Percentiles rank a stretch among this genome's conserved stretches.
Evolutionary conservation across 208 protist genomes (phyloP).

Genomic region (Eutreptiella sp.): DNA sequence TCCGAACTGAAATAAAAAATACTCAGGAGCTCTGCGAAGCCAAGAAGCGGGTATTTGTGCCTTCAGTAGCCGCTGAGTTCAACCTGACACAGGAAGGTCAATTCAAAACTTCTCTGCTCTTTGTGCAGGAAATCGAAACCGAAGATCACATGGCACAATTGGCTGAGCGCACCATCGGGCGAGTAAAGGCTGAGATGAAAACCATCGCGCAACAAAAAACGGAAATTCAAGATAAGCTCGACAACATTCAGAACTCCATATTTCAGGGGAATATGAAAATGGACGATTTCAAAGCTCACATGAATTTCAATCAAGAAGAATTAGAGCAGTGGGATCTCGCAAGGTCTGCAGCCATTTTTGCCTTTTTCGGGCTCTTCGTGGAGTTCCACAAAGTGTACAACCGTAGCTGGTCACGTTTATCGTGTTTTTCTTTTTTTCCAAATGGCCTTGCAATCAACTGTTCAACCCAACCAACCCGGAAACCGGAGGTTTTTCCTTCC

Average conservation of each 20-base stretch:
- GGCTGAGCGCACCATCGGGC: constrained; percentile 69
- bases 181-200: constrained; percentile 49
- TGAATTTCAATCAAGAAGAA: constrained; percentile 87
- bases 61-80: too few relatives aligned
- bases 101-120: too few relatives aligned
- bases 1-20: constrained; percentile 70
- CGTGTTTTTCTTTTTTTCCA: too few relatives aligned
- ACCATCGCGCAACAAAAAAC: constrained; percentile 48
- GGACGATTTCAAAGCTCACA: constrained; percentile 73
- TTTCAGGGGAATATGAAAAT: constrained; percentile 81
- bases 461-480: too few relatives aligned
- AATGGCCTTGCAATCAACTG: too few relatives aligned
- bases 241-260: constrained; percentile 64
- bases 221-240: constrained; percentile 58
- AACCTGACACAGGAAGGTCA: too few relatives aligned
- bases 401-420: too few relatives aligned
- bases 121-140: constrained; percentile 81
- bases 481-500: too few relatives aligned
- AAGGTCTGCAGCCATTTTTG: too few relatives aligned
- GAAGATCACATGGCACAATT: constrained; percentile 78
- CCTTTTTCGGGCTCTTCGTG: too few relatives aligned
- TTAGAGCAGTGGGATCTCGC: constrained; percentile 87
- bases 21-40: constrained; percentile 73
- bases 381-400: too few relatives aligned
- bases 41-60: too few relatives aligned